Conservation (phyloP, 495 filamentous ascomycete genomes). For the Chaetomidium leptoderma region DNA sequence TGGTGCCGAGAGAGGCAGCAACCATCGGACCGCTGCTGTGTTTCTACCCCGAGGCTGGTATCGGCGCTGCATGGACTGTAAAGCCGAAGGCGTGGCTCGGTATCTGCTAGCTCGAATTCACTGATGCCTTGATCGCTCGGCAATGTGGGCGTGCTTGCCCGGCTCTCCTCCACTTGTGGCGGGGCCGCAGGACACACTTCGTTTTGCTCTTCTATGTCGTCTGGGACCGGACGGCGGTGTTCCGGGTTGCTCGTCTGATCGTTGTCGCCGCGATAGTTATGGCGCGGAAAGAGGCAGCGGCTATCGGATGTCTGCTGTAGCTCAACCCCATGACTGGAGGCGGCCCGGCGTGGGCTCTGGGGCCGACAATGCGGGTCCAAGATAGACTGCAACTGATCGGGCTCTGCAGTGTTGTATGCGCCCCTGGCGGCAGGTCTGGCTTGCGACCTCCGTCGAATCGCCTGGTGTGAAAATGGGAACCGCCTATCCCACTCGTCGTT, state of each 20-base stretch:
- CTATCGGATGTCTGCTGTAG: not conserved
- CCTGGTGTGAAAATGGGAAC: conserved; percentile 11
- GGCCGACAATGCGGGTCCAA: conserved; percentile 12
- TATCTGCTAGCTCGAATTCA: conserved; percentile 11
- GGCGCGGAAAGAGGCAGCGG: not conserved
- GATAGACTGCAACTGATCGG: conserved; percentile 14
- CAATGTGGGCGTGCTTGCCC: conserved; percentile 12
- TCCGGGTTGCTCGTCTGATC: conserved; percentile 1
- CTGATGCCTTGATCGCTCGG: conserved; percentile 9
- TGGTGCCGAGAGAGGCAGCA: conserved; percentile 12
- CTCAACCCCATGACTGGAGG: not conserved
- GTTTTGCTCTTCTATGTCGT: conserved; percentile 1
- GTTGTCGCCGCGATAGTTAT: not conserved
- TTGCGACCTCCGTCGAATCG: not conserved
- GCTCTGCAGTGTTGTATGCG: not conserved
- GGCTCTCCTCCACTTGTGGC: conserved; percentile 15
- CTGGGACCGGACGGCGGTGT: not conserved
- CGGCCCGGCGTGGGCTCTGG: conserved; percentile 5
- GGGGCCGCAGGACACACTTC: conserved; percentile 1
- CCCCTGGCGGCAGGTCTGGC: not conserved
- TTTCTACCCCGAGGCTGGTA: too few relatives aligned
- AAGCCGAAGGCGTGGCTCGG: too few relatives aligned
- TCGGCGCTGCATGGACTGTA: too few relatives aligned
- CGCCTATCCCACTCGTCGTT: conserved; percentile 15
- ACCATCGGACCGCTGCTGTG: too few relatives aligned